phyloP scores from a whole-genome alignment of 1,284 basidiomycete species.

The Wolfiporia cocos region DNA sequence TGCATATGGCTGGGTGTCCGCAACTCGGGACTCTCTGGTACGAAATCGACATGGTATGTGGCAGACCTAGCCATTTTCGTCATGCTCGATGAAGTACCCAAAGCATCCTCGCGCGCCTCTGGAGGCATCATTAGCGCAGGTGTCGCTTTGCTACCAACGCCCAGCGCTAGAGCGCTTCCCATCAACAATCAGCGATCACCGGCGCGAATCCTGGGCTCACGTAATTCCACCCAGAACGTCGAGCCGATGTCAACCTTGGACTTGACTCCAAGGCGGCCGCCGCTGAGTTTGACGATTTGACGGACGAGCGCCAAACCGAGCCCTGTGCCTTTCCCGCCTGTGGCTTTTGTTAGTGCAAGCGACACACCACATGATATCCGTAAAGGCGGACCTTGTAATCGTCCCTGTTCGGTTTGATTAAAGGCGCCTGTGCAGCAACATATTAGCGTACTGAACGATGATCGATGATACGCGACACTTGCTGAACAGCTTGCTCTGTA shows the following conservation, averaged over 20 bases:
- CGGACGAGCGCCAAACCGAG: conserved; percentile 86
- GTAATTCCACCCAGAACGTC: conserved; percentile 79
- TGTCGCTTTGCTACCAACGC: conserved; percentile 31
- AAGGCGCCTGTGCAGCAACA: conserved; percentile 47
- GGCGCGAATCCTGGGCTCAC: conserved; percentile 22
- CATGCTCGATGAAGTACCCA: conserved; percentile 6
- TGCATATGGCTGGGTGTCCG: conserved; percentile 8
- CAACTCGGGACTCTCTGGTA: conserved; percentile 7
- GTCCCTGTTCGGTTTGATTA: conserved; percentile 76
- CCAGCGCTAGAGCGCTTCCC: conserved; percentile 25
- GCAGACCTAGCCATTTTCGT: conserved; percentile 3
- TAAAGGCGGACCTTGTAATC: conserved; percentile 53
- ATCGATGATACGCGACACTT: conserved; percentile 23
- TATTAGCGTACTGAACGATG: conserved; percentile 1
- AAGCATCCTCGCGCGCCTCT: conserved; percentile 10
- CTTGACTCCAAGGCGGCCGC: conserved; percentile 72
- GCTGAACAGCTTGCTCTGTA: conserved; percentile 74
- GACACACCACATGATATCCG: not conserved
- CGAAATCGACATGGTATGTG: conserved; percentile 1
- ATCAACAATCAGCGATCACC: conserved; percentile 1
- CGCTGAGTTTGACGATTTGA: conserved; percentile 81
- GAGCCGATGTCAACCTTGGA: conserved; percentile 60
- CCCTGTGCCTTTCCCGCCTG: conserved; percentile 81
- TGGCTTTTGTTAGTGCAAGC: too few relatives aligned
- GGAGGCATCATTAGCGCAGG: conserved; percentile 13